Conservation (phyloP, 164 flowering plant genomes). For the Sedum album region DNA sequence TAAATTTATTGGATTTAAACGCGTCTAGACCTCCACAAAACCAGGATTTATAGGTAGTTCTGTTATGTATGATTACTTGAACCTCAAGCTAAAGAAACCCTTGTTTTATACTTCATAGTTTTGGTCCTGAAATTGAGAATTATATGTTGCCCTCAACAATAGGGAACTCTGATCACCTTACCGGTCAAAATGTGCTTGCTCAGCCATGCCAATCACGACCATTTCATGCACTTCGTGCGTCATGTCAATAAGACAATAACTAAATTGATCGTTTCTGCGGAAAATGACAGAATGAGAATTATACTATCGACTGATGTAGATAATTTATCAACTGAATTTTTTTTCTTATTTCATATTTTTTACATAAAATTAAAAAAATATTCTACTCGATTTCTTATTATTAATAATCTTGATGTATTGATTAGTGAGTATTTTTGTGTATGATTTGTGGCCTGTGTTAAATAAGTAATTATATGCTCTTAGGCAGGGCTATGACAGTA, state of each 20-base stretch:
- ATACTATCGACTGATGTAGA: neutral
- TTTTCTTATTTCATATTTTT: too few relatives aligned
- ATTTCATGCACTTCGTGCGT: neutral
- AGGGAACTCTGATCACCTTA: neutral
- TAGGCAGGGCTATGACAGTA: neutral
- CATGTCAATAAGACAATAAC: neutral
- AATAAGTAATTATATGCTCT: neutral
- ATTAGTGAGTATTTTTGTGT: too few relatives aligned
- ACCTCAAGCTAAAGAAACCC: neutral
- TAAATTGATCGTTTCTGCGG: neutral
- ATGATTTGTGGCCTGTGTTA: too few relatives aligned
- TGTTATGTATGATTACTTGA: neutral
- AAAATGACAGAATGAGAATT: neutral
- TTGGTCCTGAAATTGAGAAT: neutral
- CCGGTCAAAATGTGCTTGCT: neutral
- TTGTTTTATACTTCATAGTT: too few relatives aligned
- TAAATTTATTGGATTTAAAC: too few relatives aligned
- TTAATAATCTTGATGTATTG: too few relatives aligned
- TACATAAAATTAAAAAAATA: too few relatives aligned
- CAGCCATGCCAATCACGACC: neutral
- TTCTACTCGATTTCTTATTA: too few relatives aligned
- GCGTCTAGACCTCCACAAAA: too few relatives aligned
- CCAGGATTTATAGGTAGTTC: too few relatives aligned
- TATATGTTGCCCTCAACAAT: neutral
- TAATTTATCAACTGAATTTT: too few relatives aligned